These are phyloP conservation scores for Auriculariales sp. DNA, from an alignment of 768 basidiomycete species.

Conservation along the genomic window DNA sequence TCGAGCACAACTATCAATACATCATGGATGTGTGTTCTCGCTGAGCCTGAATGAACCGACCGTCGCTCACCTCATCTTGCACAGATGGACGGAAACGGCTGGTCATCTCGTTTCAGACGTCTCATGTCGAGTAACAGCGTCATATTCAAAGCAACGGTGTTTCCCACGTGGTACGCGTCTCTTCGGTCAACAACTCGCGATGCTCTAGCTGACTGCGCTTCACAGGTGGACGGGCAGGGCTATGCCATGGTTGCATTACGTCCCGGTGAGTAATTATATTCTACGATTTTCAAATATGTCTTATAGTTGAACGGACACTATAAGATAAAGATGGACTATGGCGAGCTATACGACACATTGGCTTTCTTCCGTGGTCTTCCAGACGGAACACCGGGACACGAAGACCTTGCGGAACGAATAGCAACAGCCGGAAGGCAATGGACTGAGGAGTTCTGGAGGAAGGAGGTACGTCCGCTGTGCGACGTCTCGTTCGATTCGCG, in stretches of 20 bases:
- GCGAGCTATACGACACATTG: slow-evolving; percentile 55
- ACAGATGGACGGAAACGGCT: no score
- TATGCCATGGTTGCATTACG: slow-evolving; percentile 60
- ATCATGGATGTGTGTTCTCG: slow-evolving; percentile 24
- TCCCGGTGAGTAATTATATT: no score
- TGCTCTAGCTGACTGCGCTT: no score
- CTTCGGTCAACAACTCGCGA: no score
- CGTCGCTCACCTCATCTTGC: slow-evolving; percentile 6
- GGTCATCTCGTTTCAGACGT: slow-evolving; percentile 57
- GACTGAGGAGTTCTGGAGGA: slow-evolving; percentile 44
- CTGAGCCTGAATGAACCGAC: not conserved
- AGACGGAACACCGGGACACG: slow-evolving; percentile 34
- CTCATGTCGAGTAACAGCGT: slow-evolving; percentile 47
- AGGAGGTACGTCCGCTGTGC: slow-evolving; percentile 37
- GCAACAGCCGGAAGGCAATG: slow-evolving; percentile 41
- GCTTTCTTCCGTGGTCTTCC: slow-evolving; percentile 58
- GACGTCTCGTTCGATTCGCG: slow-evolving; percentile 32
- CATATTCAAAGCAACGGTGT: slow-evolving; percentile 56
- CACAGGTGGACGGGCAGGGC: slow-evolving; percentile 40
- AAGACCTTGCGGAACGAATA: slow-evolving; percentile 41
- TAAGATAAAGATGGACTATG: slow-evolving; percentile 44
- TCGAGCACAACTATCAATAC: slow-evolving; percentile 48
- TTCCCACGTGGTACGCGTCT: slow-evolving; percentile 73
- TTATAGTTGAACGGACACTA: no score
- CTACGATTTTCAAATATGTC: no score